Evolutionary conservation across 2,329 filamentous ascomycete species (phyloP), one percentile per base, ranked within the genome.

Genomic region (Trichoderma breve): DNA sequence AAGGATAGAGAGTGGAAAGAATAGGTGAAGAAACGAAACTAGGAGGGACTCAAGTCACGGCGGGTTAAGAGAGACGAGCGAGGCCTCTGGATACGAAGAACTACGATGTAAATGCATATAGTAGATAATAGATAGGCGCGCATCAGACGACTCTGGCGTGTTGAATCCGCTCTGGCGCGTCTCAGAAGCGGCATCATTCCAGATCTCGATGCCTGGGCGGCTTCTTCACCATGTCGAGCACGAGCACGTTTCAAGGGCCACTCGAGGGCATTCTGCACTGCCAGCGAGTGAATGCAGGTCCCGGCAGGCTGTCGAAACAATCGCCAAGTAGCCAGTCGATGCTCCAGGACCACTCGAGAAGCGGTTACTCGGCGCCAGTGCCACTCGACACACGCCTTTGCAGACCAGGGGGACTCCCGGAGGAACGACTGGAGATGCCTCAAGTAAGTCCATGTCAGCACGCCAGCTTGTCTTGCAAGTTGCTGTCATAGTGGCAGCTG

Each of bases 321-420:
- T 11, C n/a, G 72, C 71, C 70, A 30, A 34, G n/a, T 24, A 14
- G 68, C 32, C 58, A 57, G 15, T n/a, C 15, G 60, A 47, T 28
- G 61, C 36, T 66, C n/a, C 51, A 76, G 47, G 39, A 47, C 74
- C 71, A 73, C 51, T 73, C 70, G 58, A 70, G 34, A 30, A 36
- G 66, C 57, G 63, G 62, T 70, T 21, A 71, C 61, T n/a, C 58
- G 58, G 68, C 60, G 60, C 36, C 60, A 67, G 73, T 69, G 73
- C 72, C 74, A 73, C 74, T 74, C 47, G 74, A 77, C 63, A 39
- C 55, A 64, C 34, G 63, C 70, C 63, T 24, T 4, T 0, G 36
- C 24, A 24, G 26, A 55, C 43, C 28, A 15, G 57, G 39, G 55
- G 21, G 3, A 15, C 39, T 43, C 39, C 7, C 60, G 47, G 68